Base-by-base conservation (phyloP, 2,329 filamentous ascomycete genomes). In the Xylaria hypoxylon region DNA sequence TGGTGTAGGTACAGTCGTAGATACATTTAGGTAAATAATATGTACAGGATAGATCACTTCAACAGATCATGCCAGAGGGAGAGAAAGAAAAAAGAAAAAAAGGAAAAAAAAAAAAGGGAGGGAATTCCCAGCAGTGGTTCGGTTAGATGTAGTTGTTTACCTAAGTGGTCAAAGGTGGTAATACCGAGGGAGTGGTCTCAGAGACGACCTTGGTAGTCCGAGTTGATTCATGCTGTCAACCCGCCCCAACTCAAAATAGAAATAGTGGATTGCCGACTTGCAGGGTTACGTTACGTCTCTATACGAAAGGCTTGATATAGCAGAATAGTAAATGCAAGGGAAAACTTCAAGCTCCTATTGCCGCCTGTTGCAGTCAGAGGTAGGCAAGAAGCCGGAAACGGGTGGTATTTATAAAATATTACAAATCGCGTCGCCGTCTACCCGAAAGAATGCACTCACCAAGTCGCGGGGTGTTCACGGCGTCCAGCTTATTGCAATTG, bases 181-280 rank as follows among this genome's bases (percentile, higher is more conserved):
- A 58, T 66, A 63, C 64, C 64, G 59, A 67, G 33, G 28, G 47
- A 10, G 26, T 24, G 59, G 64, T 31, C 59, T 53, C 47, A 47
- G 59, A 55, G 40, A n/a, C 26, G 19, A 53, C 38, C 63, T 55
- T 62, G 64, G 15, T 66, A 58, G 58, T 44, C 47, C 28, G 45
- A 59, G 58, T 62, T 61, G 53, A 59, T 53, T 47, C 53, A 33
- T 22, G 44, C 40, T 40, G 55, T 28, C 42, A 65, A 40, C 42
- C n/a, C n/a, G 22, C 15, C 47, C 42, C 45, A 59, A 53, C 59
- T 59, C 48, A 53, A 66, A 55, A 50, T 62, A 53, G 45, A 59
- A 55, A 51, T 62, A 59, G 50, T 47, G 26, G 47, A 44, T 67
- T 45, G 40, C 55, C 48, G 62, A 22, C 56, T 38, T 33, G 15